Conservation (phyloP, 1,284 basidiomycete species). For the Chiua sp. region DNA sequence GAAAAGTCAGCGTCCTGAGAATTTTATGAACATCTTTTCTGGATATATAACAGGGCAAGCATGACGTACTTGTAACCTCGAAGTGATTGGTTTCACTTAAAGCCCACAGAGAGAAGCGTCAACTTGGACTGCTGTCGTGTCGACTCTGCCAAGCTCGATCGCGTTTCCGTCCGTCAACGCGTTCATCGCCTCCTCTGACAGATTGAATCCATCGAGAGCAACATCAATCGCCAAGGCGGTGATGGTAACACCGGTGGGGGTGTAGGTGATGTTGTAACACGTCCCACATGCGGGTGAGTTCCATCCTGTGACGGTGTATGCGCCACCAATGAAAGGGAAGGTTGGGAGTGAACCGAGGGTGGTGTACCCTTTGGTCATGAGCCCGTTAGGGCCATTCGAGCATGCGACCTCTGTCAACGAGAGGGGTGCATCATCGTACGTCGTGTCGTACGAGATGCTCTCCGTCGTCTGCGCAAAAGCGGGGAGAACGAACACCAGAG, state of each 20-base stretch:
- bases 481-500: too few relatives aligned
- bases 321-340: too few relatives aligned
- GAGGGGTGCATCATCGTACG: too few relatives aligned
- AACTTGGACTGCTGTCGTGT: conserved; percentile 25
- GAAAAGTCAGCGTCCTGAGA: not conserved
- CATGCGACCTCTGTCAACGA: too few relatives aligned
- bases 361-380: too few relatives aligned
- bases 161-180: conserved; percentile 38
- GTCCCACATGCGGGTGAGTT: too few relatives aligned
- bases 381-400: too few relatives aligned
- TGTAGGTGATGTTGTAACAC: too few relatives aligned
- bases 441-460: too few relatives aligned
- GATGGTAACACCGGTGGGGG: conserved; percentile 19
- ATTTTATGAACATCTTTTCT: conserved; percentile 3
- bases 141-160: conserved; percentile 29
- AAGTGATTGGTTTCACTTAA: not conserved
- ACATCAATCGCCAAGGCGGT: conserved; percentile 39
- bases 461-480: too few relatives aligned
- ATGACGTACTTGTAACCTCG: not conserved
- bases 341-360: too few relatives aligned
- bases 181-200: conserved; percentile 43
- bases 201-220: conserved; percentile 36
- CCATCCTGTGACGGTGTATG: too few relatives aligned
- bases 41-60: not conserved
- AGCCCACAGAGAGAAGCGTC: conserved; percentile 31